These are phyloP conservation scores for Penicillium tannophilum DNA, from an alignment of 495 filamentous ascomycete genomes.

Conservation along the genomic window DNA sequence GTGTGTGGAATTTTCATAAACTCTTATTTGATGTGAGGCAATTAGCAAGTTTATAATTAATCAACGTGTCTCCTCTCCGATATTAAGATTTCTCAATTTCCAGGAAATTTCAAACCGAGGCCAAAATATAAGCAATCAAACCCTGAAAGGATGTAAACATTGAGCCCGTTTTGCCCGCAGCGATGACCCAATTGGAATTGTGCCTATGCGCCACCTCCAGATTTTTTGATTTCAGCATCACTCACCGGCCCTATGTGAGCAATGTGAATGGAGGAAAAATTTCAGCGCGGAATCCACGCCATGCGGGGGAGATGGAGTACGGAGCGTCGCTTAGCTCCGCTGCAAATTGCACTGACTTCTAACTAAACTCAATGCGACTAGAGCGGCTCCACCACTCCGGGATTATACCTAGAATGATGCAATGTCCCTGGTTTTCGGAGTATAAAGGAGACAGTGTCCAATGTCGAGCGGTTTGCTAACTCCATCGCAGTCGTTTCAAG, in stretches of 20 bases:
- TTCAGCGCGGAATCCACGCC: background rate
- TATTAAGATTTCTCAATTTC: background rate
- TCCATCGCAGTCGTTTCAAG: constrained; percentile 2
- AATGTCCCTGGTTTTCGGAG: background rate
- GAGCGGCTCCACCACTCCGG: background rate
- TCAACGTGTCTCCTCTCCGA: background rate
- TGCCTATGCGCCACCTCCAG: background rate
- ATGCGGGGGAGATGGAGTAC: constrained; percentile 12
- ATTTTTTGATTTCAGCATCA: background rate
- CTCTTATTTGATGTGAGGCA: background rate
- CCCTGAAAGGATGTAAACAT: background rate
- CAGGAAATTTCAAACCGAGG: background rate
- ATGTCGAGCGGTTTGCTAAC: background rate
- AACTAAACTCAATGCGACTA: background rate
- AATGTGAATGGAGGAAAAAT: constrained; percentile 31
- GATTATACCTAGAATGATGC: background rate
- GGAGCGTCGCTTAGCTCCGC: constrained; percentile 12
- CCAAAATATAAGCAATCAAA: background rate
- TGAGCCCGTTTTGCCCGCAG: background rate
- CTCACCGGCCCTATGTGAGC: background rate
- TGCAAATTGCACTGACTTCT: constrained; percentile 1
- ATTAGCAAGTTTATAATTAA: background rate
- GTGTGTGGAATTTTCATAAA: too few relatives aligned
- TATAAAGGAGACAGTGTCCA: background rate
- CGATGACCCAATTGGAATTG: too few relatives aligned